Percentiles rank a stretch among this genome's conserved stretches.
phyloP scores from a whole-genome alignment of 2,329 filamentous ascomycete genomes.

The Xylaria sp. region DNA sequence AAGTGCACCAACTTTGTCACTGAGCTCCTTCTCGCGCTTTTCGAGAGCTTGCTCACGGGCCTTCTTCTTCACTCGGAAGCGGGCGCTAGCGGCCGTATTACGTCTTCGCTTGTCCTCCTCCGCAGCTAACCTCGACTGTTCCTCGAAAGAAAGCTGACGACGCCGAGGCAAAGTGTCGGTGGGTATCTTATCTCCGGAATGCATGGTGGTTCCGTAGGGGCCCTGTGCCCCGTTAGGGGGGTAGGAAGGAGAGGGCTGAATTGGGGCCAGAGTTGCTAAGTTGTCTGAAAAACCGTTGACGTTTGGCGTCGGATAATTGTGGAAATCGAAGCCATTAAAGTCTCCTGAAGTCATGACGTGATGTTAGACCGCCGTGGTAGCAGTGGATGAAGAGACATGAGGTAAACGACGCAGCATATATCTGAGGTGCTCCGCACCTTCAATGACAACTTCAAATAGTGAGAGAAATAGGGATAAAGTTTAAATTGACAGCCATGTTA shows the following conservation, averaged over 20 bases:
- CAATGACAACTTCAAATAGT: constrained; percentile 45
- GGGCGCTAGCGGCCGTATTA: constrained; percentile 87
- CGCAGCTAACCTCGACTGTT: constrained; percentile 76
- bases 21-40: constrained; percentile 82
- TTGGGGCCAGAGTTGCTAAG: constrained; percentile 57
- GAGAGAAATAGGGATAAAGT: constrained; percentile 33
- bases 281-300: constrained; percentile 58
- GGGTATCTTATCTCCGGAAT: constrained; percentile 55
- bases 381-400: constrained; percentile 41
- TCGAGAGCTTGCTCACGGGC: constrained; percentile 89
- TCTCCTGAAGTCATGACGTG: constrained; percentile 65
- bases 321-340: constrained; percentile 67
- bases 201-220: constrained; percentile 46
- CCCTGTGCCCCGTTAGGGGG: constrained; percentile 52
- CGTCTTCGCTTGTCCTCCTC: constrained; percentile 91
- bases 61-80: constrained; percentile 96
- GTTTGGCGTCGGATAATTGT: constrained; percentile 61
- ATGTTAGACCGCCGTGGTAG: constrained; percentile 52
- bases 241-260: constrained; percentile 64
- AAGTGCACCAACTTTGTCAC: constrained; percentile 78
- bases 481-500: constrained; percentile 40
- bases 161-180: constrained; percentile 56
- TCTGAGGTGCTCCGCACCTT: constrained; percentile 45
- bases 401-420: constrained; percentile 38
- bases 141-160: constrained; percentile 69